phyloP scores from a whole-genome alignment of 2,329 filamentous ascomycete species.

The Alternaria brassicae region DNA sequence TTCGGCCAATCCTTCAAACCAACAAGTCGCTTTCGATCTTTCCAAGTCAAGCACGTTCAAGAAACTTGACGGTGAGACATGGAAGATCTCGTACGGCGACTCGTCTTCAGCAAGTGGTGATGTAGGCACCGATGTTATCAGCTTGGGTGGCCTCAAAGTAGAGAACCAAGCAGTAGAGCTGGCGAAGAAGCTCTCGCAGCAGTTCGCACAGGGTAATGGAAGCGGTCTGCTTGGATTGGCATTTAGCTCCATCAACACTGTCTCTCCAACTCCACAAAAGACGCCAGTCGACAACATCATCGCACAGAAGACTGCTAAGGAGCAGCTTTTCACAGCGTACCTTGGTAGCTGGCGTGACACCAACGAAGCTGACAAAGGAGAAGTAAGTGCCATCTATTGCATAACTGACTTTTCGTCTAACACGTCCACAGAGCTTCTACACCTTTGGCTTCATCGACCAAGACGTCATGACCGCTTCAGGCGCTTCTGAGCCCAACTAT shows the following conservation, averaged over 20 bases:
- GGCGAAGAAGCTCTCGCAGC: slow-evolving; percentile 62
- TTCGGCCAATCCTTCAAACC: slow-evolving; percentile 58
- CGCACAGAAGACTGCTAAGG: slow-evolving; percentile 11
- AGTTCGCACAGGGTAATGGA: slow-evolving; percentile 60
- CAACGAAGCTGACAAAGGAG: slow-evolving; percentile 27
- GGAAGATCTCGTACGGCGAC: slow-evolving; percentile 70
- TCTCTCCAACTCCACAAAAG: slow-evolving; percentile 56
- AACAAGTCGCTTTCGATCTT: slow-evolving; percentile 61
- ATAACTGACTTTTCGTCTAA: background rate
- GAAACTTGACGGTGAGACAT: slow-evolving; percentile 58
- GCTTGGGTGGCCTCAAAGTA: slow-evolving; percentile 65
- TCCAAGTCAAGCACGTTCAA: slow-evolving; percentile 47
- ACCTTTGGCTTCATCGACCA: slow-evolving; percentile 64
- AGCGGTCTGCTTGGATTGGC: slow-evolving; percentile 67
- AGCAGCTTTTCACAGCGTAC: slow-evolving; percentile 29
- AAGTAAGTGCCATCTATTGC: background rate
- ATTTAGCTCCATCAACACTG: slow-evolving; percentile 65
- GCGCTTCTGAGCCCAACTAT: slow-evolving; percentile 63
- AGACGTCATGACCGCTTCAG: slow-evolving; percentile 51
- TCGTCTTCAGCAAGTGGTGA: slow-evolving; percentile 66
- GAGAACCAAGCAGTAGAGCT: slow-evolving; percentile 68
- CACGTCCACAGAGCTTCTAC: slow-evolving; percentile 24
- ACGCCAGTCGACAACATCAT: slow-evolving; percentile 65
- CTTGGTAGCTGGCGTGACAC: slow-evolving; percentile 30
- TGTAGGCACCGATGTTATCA: slow-evolving; percentile 69